Conservation (phyloP, 495 filamentous ascomycete genomes). For the Penicillium fimorum region DNA sequence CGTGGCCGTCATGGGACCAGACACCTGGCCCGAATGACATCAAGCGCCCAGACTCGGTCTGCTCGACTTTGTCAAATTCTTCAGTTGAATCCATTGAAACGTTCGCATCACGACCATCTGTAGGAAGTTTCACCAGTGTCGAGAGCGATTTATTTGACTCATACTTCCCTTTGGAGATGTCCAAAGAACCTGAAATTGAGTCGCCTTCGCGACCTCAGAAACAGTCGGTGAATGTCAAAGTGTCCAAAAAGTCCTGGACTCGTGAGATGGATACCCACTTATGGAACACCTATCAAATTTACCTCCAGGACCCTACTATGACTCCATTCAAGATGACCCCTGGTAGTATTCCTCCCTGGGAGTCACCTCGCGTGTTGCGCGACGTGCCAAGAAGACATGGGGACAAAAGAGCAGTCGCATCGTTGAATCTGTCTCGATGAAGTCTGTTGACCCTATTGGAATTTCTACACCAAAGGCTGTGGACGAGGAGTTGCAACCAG, state of each 20-base stretch:
- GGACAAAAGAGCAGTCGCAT: conserved; percentile 34
- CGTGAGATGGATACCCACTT: conserved; percentile 88
- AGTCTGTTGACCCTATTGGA: conserved; percentile 48
- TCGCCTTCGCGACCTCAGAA: conserved; percentile 34
- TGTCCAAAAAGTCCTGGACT: conserved; percentile 61
- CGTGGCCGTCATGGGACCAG: conserved; percentile 36
- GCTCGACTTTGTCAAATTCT: conserved; percentile 65
- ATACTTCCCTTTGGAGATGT: conserved; percentile 48
- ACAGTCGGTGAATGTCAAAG: conserved; percentile 10
- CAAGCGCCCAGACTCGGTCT: conserved; percentile 56
- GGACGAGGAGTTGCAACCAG: conserved; percentile 27
- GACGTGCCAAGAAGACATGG: conserved; percentile 85
- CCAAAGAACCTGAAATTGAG: conserved; percentile 36
- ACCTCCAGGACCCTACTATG: conserved; percentile 86
- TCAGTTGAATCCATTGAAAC: conserved; percentile 68
- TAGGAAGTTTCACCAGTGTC: conserved; percentile 66
- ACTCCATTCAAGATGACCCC: conserved; percentile 92
- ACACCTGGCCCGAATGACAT: conserved; percentile 38
- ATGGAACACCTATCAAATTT: conserved; percentile 86
- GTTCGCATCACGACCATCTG: conserved; percentile 60
- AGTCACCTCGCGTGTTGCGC: conserved; percentile 82
- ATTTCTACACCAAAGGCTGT: conserved; percentile 60
- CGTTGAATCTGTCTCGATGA: conserved; percentile 6
- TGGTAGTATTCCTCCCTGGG: conserved; percentile 84
- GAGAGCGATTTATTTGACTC: conserved; percentile 61